A percentile compares a stretch with the other conserved stretches of the same genome.
Conservation (phyloP, 2,329 filamentous ascomycete species). For the Diaporthe vaccinii region DNA sequence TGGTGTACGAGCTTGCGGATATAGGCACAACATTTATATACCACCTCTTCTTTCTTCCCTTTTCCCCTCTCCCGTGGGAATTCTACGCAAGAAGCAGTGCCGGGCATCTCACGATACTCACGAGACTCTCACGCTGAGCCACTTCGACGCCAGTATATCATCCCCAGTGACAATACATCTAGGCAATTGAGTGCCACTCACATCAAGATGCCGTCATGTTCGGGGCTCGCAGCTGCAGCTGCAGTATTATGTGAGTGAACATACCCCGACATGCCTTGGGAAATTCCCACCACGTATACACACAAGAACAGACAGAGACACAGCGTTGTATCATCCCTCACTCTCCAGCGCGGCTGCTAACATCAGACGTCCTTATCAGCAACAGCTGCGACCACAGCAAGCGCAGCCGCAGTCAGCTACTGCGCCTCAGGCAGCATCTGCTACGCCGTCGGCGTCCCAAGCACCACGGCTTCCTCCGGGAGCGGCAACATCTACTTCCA, state of each 20-base stretch:
- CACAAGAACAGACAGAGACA: not conserved
- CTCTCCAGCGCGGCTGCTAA: not conserved
- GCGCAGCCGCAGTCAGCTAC: conserved; percentile 49
- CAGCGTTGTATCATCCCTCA: not conserved
- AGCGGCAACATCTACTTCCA: conserved; percentile 73
- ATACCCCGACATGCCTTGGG: not conserved
- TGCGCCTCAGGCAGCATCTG: conserved; percentile 64
- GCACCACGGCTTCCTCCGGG: conserved; percentile 59
- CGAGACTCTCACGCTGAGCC: not conserved
- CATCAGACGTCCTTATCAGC: not conserved
- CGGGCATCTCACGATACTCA: not conserved
- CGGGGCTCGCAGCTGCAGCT: conserved; percentile 29
- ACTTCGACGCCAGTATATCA: not conserved
- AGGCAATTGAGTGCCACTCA: not conserved
- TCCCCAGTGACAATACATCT: not conserved
- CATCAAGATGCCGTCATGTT: conserved; percentile 27
- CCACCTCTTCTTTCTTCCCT: not conserved
- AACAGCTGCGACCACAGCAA: conserved; percentile 46
- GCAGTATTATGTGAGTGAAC: conserved; percentile 38
- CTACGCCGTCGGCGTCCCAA: conserved; percentile 69
- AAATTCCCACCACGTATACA: too few species aligned
- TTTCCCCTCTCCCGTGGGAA: too few species aligned
- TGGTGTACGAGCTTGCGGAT: conserved; percentile 9
- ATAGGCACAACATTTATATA: conserved; percentile 11
- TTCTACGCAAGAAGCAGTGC: not conserved